A percentile compares a stretch with the other conserved stretches of the same genome.
Evolutionary conservation across 2,329 filamentous ascomycete genomes (phyloP).

Genomic region (Microsporum audouinii): DNA sequence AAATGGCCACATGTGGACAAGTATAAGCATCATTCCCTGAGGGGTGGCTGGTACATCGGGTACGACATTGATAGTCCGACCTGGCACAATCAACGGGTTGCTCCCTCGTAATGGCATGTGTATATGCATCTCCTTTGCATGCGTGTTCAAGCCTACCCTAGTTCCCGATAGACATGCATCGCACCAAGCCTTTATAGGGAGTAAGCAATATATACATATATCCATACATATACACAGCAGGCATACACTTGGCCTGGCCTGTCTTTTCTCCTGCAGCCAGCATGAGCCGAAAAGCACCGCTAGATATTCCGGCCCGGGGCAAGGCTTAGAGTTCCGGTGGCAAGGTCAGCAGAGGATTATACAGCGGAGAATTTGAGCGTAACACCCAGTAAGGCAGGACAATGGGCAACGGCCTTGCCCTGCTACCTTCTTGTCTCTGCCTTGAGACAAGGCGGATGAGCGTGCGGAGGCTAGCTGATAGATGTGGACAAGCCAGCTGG

Average conservation of each 20-base stretch:
- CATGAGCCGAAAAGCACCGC: neutral
- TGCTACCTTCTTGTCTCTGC: neutral
- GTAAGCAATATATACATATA: neutral
- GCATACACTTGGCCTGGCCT: neutral
- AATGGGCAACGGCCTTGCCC: neutral
- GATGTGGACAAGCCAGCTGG: neutral
- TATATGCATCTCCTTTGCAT: neutral
- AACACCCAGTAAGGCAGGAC: neutral
- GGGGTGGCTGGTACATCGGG: neutral
- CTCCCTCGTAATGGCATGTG: neutral
- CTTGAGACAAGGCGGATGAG: neutral
- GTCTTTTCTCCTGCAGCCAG: neutral
- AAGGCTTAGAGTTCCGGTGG: neutral
- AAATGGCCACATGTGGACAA: neutral
- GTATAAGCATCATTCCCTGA: neutral
- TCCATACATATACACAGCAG: neutral
- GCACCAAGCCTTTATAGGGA: neutral
- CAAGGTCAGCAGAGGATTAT: neutral
- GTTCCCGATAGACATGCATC: neutral
- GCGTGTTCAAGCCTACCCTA: neutral
- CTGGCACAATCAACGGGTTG: neutral
- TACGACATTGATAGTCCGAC: neutral
- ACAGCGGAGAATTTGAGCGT: neutral
- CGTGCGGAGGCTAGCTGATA: neutral
- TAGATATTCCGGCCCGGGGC: neutral